Evolutionary conservation across 2,329 filamentous ascomycete genomes (phyloP).

Genomic region (Dryadomyces sulphureus): DNA sequence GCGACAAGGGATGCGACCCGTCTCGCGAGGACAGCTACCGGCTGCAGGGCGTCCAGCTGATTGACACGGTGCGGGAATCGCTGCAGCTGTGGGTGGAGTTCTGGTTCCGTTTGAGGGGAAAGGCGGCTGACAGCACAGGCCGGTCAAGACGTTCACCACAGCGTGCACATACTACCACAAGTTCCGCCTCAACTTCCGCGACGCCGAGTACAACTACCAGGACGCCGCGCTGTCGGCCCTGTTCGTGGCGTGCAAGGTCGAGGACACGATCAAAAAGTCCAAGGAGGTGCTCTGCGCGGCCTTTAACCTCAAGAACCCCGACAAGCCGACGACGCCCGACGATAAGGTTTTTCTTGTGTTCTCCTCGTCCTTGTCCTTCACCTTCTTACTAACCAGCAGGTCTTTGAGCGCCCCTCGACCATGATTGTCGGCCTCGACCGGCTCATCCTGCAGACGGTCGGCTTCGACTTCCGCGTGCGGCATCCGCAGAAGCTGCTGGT

Average conservation of each 20-base stretch:
- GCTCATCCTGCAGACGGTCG: slow-evolving; percentile 79
- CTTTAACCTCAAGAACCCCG: slow-evolving; percentile 65
- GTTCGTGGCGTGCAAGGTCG: slow-evolving; percentile 90
- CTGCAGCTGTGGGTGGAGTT: slow-evolving; percentile 56
- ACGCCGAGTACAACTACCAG: slow-evolving; percentile 70
- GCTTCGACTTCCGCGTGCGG: slow-evolving; percentile 85
- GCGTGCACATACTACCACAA: slow-evolving; percentile 89
- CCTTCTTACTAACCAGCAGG: slow-evolving; percentile 26
- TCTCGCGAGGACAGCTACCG: slow-evolving; percentile 68
- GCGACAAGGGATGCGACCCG: slow-evolving; percentile 54
- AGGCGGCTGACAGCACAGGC: slow-evolving; percentile 31
- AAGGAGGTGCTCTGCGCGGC: slow-evolving; percentile 82
- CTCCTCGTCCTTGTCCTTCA: neutral
- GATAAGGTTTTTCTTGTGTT: slow-evolving; percentile 47
- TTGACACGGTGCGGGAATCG: slow-evolving; percentile 67
- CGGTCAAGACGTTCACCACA: slow-evolving; percentile 81
- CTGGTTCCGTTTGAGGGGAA: neutral
- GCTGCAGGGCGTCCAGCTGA: slow-evolving; percentile 75
- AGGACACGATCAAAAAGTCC: slow-evolving; percentile 96
- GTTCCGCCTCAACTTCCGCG: slow-evolving; percentile 75
- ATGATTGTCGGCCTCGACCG: slow-evolving; percentile 81
- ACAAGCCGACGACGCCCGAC: slow-evolving; percentile 58
- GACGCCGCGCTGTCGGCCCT: slow-evolving; percentile 80
- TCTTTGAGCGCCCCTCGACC: slow-evolving; percentile 67
- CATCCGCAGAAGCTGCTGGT: slow-evolving; percentile 75